These are phyloP conservation scores for Phytopythium helicoides DNA, from an alignment of 352 stramenopile species.

Conservation along the genomic window DNA sequence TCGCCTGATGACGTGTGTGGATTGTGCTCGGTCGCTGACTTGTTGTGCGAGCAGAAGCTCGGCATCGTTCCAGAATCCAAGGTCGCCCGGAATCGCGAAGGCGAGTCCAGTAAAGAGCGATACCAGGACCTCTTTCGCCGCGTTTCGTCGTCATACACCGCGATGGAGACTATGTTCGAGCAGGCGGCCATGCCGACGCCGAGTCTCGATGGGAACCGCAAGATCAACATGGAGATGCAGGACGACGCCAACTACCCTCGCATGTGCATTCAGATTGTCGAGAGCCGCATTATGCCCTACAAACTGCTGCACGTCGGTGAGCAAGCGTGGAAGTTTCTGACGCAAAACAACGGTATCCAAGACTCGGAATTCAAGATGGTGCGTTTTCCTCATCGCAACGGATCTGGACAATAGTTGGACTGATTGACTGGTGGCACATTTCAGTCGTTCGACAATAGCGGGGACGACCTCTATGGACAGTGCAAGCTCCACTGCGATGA, in stretches of 20 bases:
- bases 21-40: background rate
- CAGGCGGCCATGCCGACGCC: constrained; percentile 18
- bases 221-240: constrained; percentile 48
- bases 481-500: constrained; percentile 33
- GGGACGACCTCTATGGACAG: constrained; percentile 45
- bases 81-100: background rate
- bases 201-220: constrained; percentile 21
- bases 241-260: constrained; percentile 23
- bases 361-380: constrained; percentile 33
- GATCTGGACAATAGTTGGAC: too few relatives aligned
- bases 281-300: constrained; percentile 34
- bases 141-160: constrained; percentile 26
- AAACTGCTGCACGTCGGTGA: constrained; percentile 25
- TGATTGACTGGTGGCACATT: background rate
- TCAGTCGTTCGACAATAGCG: constrained; percentile 39
- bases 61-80: constrained; percentile 7
- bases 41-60: constrained; percentile 27
- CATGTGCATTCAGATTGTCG: constrained; percentile 45
- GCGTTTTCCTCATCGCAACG: too few relatives aligned
- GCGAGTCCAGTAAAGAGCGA: constrained; percentile 19
- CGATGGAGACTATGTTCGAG: constrained; percentile 28
- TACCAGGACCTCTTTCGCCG: constrained; percentile 39
- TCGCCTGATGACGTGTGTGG: background rate
- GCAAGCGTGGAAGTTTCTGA: constrained; percentile 34
- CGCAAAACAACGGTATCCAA: constrained; percentile 11